These are phyloP conservation scores for Cicer judaicum DNA, from an alignment of 306 rosid genomes.

Conservation along the genomic window DNA sequence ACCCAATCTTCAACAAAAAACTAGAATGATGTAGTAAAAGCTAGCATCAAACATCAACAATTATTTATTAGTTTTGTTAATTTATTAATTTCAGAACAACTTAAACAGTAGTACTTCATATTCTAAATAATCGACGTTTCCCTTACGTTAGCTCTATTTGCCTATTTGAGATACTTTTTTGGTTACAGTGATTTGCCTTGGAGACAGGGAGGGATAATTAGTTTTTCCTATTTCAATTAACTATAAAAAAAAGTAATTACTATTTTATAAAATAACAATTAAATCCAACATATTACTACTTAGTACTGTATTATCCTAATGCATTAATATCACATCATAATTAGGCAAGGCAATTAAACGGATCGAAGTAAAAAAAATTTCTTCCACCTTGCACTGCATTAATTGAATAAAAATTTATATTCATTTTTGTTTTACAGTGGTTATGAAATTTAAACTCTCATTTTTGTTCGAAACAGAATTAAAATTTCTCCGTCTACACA, in stretches of 20 bases:
- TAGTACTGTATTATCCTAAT: too few species aligned
- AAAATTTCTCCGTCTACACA: too few species aligned
- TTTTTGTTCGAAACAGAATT: too few species aligned
- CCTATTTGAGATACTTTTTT: neutral
- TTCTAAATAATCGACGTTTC: neutral
- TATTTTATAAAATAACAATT: too few species aligned
- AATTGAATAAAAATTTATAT: too few species aligned
- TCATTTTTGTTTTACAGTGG: too few species aligned
- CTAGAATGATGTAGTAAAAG: slow-evolving; percentile 1
- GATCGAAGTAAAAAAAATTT: too few species aligned
- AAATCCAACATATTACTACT: too few species aligned
- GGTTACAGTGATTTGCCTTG: neutral
- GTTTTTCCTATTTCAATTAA: neutral
- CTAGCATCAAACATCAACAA: neutral
- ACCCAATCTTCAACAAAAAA: slow-evolving; percentile 22
- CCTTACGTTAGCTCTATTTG: slow-evolving; percentile 3
- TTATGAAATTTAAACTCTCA: too few species aligned
- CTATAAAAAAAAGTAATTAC: neutral
- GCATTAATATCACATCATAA: too few species aligned
- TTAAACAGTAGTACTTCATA: neutral
- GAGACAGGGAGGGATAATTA: neutral
- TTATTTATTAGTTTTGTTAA: neutral
- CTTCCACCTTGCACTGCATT: too few species aligned
- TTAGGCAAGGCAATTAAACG: too few species aligned
- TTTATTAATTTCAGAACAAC: neutral